These are phyloP conservation scores for Nadsonia starkeyi-henricii DNA, from an alignment of 1,139 yeast genomes.

Conservation along the genomic window DNA sequence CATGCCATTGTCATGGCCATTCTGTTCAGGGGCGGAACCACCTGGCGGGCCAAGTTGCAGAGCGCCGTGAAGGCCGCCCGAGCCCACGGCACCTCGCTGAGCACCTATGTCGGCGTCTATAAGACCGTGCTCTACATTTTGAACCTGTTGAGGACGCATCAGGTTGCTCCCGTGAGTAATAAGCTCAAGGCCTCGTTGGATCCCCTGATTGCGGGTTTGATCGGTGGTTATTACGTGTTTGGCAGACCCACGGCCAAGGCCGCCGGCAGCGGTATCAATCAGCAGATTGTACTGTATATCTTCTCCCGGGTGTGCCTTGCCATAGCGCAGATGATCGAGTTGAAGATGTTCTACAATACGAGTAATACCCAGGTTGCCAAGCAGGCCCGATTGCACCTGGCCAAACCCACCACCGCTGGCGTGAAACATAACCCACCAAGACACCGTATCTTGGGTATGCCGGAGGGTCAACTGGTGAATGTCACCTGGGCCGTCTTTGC, in stretches of 20 bases:
- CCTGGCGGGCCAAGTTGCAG: conserved; percentile 30
- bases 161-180: conserved; percentile 39
- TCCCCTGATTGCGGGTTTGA: conserved; percentile 48
- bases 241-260: conserved; percentile 33
- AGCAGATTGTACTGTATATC: conserved; percentile 49
- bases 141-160: conserved; percentile 14
- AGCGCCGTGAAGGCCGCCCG: conserved; percentile 44
- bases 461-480: conserved; percentile 11
- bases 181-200: conserved; percentile 16
- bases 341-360: conserved; percentile 7
- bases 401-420: no score
- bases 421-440: no score
- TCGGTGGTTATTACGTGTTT: conserved; percentile 54
- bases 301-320: conserved; percentile 47
- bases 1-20: conserved; percentile 58
- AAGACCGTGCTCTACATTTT: conserved; percentile 26
- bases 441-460: conserved; percentile 7
- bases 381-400: not conserved
- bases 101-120: conserved; percentile 51
- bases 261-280: conserved; percentile 23
- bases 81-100: conserved; percentile 55
- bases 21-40: conserved; percentile 31
- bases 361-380: conserved; percentile 6
- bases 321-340: conserved; percentile 30
- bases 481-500: conserved; percentile 53